Evolutionary conservation across 805 yeast genomes (phyloP), one percentile per base, ranked within the genome.

Genomic region (Teunomyces funiuensis): DNA sequence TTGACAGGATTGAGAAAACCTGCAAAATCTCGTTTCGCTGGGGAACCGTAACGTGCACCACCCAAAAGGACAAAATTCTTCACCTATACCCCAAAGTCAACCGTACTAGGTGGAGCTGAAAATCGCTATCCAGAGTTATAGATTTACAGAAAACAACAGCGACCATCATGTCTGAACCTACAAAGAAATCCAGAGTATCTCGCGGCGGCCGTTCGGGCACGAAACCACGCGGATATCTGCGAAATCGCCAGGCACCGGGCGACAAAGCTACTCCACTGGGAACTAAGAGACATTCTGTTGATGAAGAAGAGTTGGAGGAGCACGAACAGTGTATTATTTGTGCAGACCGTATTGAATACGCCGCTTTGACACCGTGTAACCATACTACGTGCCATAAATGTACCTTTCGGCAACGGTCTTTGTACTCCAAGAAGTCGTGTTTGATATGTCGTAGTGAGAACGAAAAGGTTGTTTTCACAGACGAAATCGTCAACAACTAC

Each of bases 381-480:
- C 98, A 93, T 58, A 75, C 71, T 25, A 80, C 89, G 0, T 93
- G 99, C 61, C 87, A 88, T 56, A 65, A 60, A 33, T 93, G 99
- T 68, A 71, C 88, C 0, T 77, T 91, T 49, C 74, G 97, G 49
- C 89, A 88, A 55, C 71, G 97, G 33, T 90, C 89, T 0, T 65
- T 91, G 11, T 89, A 85, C 63, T 73, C 77, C 17, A 88, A 86
- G 62, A 74, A 72, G 23, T 69, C 76, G 14, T 93, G 99, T 70
- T 71, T 90, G 37, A 82, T 88, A 31, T 93, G 99, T 62, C 79
- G 99, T 54, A 63, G 88, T 1, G 88, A 82, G 38, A 77, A 77
- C 44, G 77, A 73, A 2, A 58, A 60, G 7, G 65, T 87, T 26
- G 69, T 86, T 1, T 76, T 85, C 49, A 74, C 88, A 0, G 79